Percentiles rank a stretch among this genome's conserved stretches.
Evolutionary conservation across 176 grass and related monocot genomes (phyloP).

Genomic region (Lolium perenne): DNA sequence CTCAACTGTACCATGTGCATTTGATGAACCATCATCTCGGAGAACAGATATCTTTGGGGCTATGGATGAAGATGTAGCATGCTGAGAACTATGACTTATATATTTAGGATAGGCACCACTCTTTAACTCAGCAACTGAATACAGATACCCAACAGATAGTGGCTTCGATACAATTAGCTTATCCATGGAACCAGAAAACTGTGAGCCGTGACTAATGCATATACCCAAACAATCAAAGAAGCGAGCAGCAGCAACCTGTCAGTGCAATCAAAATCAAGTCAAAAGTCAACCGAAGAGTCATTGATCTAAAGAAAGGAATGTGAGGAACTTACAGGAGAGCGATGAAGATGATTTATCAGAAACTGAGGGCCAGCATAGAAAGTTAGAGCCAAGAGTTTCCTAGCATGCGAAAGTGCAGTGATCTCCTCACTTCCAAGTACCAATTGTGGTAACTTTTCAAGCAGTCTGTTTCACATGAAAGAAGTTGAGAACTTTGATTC

Average conservation of each 20-base stretch:
- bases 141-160: conserved; percentile 85
- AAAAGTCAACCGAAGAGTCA: conserved; percentile 35
- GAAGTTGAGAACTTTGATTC: conserved; percentile 38
- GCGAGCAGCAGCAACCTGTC: conserved; percentile 66
- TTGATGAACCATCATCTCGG: conserved; percentile 53
- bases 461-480: conserved; percentile 64
- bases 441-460: conserved; percentile 74
- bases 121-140: conserved; percentile 93
- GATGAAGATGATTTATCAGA: conserved; percentile 76
- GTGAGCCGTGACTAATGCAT: conserved; percentile 79
- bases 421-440: conserved; percentile 85
- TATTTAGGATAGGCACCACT: conserved; percentile 54
- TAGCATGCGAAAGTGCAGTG: conserved; percentile 78
- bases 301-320: conserved; percentile 34
- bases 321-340: conserved; percentile 67
- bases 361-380: conserved; percentile 89
- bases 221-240: conserved; percentile 81
- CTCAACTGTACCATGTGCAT: conserved; percentile 42
- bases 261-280: conserved; percentile 42
- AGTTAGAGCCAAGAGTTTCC: conserved; percentile 76
- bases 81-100: conserved; percentile 45
- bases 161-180: conserved; percentile 80
- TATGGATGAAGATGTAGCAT: conserved; percentile 33
- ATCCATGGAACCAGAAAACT: conserved; percentile 86
- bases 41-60: conserved; percentile 66